Base-by-base conservation (phyloP, 2,329 filamentous ascomycete species). In the Botrytis fabae region DNA sequence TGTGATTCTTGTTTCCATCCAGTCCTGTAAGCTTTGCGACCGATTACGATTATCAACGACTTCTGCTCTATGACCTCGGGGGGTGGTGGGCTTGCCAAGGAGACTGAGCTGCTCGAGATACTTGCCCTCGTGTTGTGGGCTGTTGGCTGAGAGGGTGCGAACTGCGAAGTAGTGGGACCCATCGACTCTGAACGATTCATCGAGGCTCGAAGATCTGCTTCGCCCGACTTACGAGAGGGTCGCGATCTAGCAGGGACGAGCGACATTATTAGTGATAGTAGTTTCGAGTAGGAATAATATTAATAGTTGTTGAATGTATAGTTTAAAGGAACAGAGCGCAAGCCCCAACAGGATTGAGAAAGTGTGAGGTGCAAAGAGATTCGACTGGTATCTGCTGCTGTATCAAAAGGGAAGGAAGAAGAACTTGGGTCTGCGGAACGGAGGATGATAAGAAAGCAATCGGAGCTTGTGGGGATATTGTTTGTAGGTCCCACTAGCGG, bases 251-350 rank as follows among this genome's bases (percentile, higher is more conserved):
- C 66, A 16, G 70, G 28, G 48, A 32, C 35, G n/a, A 40, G 54
- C 38, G 70, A 72, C 70, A 72, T 72, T 22, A 22, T 70, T 46
- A 63, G 54, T 46, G 35, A 63, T 63, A 70, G 44, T 65, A 25
- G 18, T 42, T 57, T 68, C 40, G 65, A 68, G 42, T 28, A 42
- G 22, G 51, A 68, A 68, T 18, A 51, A 68, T 68, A 42, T 18
- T 42, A 28, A 68, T 57, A 68, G 48, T 32, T 32, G 65, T 51
- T 42, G 35, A 68, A 42, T 1, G 65, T 57, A 42, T 68, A 68
- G 65, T 42, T 38, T 22, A 51, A 68, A 42, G 38, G 48, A 57
- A 28, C 40, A 28, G n/a, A 68, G 65, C 2, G 35, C 18, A 25
- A 68, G 35, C 25, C 35, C 18, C 48, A 42, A 32, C 42, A 57